These are phyloP conservation scores for Adiantum capillusveneris DNA, from an alignment of 75 land plant species.

Conservation along the genomic window DNA sequence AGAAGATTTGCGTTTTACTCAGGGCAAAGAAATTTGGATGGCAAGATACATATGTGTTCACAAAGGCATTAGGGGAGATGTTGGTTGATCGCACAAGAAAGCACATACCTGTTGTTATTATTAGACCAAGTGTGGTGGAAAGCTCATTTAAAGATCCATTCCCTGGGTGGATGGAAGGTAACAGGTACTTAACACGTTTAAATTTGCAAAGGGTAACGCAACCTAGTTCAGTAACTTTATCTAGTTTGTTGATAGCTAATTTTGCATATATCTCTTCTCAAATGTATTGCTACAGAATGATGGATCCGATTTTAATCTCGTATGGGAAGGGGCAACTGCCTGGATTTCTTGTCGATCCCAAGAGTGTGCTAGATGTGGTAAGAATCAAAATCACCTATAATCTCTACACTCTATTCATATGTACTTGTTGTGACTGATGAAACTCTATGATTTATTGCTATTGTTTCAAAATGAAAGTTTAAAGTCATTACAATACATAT, in stretches of 20 bases:
- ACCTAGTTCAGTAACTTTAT: no score
- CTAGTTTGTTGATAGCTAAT: no score
- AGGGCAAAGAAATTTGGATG: conserved; percentile 80
- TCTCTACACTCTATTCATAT: no score
- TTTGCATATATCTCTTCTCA: no score
- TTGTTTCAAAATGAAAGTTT: no score
- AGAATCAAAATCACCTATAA: conserved; percentile 11
- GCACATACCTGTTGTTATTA: conserved; percentile 72
- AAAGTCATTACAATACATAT: no score
- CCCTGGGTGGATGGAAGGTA: conserved; percentile 99
- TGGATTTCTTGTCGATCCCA: conserved; percentile 70
- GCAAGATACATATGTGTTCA: conserved; percentile 98
- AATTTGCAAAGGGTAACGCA: no score
- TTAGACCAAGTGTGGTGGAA: conserved; percentile 92
- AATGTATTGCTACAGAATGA: conserved; percentile 62
- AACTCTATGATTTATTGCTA: no score
- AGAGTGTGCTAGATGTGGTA: conserved; percentile 83
- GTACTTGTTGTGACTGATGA: no score
- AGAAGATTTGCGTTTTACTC: background rate
- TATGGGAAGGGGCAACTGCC: conserved; percentile 87
- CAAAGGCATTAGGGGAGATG: conserved; percentile 98
- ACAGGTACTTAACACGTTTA: conserved; percentile 59
- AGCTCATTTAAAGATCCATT: conserved; percentile 87
- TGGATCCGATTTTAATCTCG: conserved; percentile 79
- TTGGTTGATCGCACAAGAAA: conserved; percentile 46